Evolutionary conservation across 768 basidiomycete species (phyloP).

Genomic region (Leccinum uliginosum): DNA sequence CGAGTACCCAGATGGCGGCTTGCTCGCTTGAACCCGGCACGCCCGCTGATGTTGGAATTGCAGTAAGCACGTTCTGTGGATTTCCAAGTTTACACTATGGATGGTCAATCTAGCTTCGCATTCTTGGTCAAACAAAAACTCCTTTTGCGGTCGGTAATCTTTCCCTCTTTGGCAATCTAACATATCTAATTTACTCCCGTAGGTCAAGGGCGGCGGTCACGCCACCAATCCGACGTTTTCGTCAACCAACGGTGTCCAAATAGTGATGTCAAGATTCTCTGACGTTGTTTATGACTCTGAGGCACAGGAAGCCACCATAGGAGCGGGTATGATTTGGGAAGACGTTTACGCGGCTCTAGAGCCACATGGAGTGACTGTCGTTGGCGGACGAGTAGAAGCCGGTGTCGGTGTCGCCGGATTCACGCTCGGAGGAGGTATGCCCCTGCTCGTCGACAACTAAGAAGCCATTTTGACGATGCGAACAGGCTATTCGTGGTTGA

Average conservation of each 20-base stretch:
- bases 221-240: neutral
- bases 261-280: neutral
- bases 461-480: neutral
- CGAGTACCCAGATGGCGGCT: neutral
- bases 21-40: neutral
- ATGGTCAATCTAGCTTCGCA: neutral
- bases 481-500: constrained; percentile 38
- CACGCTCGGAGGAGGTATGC: neutral
- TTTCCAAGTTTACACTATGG: too few relatives aligned
- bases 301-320: neutral
- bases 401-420: neutral
- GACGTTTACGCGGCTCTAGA: neutral
- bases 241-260: neutral
- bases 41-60: neutral
- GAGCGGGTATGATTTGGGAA: neutral
- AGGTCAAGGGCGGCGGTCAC: neutral
- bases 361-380: neutral
- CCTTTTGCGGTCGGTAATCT: neutral
- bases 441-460: neutral
- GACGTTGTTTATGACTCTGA: neutral
- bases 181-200: neutral
- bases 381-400: neutral
- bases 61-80: neutral
- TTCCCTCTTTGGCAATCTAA: too few relatives aligned
- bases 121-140: neutral